Percentiles rank a stretch among this genome's conserved stretches.
These are phyloP conservation scores for Pseudognaphalium luteoalbum DNA, from an alignment of 129 eudicot genomes.

Conservation along the genomic window DNA sequence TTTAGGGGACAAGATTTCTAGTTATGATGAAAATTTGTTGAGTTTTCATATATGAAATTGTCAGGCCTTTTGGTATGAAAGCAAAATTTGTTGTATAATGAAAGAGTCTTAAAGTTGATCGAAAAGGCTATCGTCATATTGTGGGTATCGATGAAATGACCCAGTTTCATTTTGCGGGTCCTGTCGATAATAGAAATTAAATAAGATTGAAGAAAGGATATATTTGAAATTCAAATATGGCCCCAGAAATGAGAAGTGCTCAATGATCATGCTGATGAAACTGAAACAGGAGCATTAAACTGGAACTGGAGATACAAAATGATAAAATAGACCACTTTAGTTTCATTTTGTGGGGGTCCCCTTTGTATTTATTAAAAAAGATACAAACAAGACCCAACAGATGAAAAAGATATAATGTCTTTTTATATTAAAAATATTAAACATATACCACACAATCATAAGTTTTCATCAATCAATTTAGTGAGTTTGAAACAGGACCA, in stretches of 20 bases:
- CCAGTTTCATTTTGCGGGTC: not conserved
- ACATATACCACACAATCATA: no score
- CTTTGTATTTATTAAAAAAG: not conserved
- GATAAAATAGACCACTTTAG: not conserved
- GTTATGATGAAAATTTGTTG: not conserved
- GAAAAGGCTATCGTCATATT: not conserved
- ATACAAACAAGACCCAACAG: not conserved
- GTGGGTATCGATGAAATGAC: not conserved
- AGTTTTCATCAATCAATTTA: no score
- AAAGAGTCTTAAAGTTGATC: not conserved
- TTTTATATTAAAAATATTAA: no score
- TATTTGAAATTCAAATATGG: not conserved
- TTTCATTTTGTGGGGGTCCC: not conserved
- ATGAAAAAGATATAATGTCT: not conserved
- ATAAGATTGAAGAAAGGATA: not conserved
- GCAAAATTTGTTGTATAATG: constrained; percentile 18
- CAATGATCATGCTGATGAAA: not conserved
- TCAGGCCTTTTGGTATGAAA: constrained; percentile 26
- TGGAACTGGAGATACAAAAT: not conserved
- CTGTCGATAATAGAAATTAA: not conserved
- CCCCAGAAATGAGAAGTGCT: not conserved
- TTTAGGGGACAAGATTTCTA: constrained; percentile 20
- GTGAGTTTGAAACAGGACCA: not conserved
- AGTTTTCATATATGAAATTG: not conserved
- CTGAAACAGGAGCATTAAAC: not conserved